Percentiles rank a stretch among this genome's conserved stretches.
phyloP scores from a whole-genome alignment of 345 rosid species.

The Pugionium dolabratum region DNA sequence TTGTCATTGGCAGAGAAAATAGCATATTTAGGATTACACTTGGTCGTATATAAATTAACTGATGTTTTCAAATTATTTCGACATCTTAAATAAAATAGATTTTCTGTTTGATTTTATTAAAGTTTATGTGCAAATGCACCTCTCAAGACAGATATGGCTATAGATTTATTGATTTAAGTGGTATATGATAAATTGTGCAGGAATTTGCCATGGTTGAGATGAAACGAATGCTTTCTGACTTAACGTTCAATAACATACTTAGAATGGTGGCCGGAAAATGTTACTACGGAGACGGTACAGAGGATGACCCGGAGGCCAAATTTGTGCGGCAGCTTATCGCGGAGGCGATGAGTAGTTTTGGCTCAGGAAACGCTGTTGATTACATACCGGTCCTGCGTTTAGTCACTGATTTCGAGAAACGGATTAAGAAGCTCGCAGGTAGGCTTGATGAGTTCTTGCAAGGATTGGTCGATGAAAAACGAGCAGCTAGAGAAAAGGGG shows the following conservation, averaged over 20 bases:
- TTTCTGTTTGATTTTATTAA: too few relatives aligned
- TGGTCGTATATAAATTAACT: too few relatives aligned
- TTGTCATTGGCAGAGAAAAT: too few relatives aligned
- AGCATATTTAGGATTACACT: too few relatives aligned
- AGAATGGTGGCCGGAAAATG: constrained; percentile 50
- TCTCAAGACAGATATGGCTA: too few relatives aligned
- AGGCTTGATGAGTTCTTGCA: constrained; percentile 49
- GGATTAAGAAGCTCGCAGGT: constrained; percentile 15
- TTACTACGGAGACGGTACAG: constrained; percentile 48
- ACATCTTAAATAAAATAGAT: too few relatives aligned
- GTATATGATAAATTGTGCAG: neutral
- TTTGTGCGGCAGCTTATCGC: constrained; percentile 38
- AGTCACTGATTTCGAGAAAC: constrained; percentile 41
- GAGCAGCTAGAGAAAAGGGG: constrained; percentile 22
- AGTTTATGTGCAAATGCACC: too few relatives aligned
- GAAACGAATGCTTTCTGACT: constrained; percentile 38
- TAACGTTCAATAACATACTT: constrained; percentile 45
- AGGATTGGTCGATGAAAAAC: constrained; percentile 49
- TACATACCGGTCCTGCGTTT: constrained; percentile 46
- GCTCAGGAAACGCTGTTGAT: constrained; percentile 45
- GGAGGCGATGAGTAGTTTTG: constrained; percentile 24
- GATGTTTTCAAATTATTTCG: too few relatives aligned
- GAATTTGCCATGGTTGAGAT: constrained; percentile 42
- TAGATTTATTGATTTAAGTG: too few relatives aligned
- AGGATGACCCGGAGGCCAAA: constrained; percentile 40